Evolutionary conservation across 2,329 filamentous ascomycete species (phyloP).

Genomic region (Fusarium piperis): DNA sequence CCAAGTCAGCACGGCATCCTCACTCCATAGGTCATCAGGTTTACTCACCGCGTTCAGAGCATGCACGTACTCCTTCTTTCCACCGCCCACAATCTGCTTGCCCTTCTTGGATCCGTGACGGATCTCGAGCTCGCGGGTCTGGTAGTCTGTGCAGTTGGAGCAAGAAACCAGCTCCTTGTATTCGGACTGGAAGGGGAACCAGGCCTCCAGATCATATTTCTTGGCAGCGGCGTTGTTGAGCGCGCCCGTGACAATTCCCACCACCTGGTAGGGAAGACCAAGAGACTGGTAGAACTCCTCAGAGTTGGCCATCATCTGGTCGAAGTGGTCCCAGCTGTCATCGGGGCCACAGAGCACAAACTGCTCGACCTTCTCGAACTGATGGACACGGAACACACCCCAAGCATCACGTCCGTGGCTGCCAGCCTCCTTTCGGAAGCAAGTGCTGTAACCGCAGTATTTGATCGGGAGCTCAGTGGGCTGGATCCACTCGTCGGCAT

Average conservation of each 20-base stretch:
- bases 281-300: constrained; percentile 97
- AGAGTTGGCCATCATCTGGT: constrained; percentile 88
- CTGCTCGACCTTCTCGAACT: constrained; percentile 94
- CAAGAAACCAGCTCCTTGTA: constrained; percentile 99
- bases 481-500: constrained; percentile 93
- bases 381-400: constrained; percentile 98
- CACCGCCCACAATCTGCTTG: constrained; percentile 65
- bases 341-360: constrained; percentile 86
- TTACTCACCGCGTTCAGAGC: constrained; percentile 75
- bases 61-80: constrained; percentile 95
- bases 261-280: constrained; percentile 87
- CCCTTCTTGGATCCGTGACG: constrained; percentile 83
- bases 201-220: constrained; percentile 96
- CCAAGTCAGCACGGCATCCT: constrained; percentile 10
- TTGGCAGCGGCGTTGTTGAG: constrained; percentile 81
- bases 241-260: constrained; percentile 95
- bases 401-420: constrained; percentile 88
- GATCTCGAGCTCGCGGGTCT: constrained; percentile 92
- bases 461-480: constrained; percentile 88
- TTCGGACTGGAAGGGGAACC: constrained; percentile 95
- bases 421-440: constrained; percentile 95
- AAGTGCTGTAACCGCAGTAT: constrained; percentile 85
- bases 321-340: constrained; percentile 91
- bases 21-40: background rate
- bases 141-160: constrained; percentile 98